Base-by-base conservation (phyloP, 2,329 filamentous ascomycete genomes). In the Microcera coccophila region DNA sequence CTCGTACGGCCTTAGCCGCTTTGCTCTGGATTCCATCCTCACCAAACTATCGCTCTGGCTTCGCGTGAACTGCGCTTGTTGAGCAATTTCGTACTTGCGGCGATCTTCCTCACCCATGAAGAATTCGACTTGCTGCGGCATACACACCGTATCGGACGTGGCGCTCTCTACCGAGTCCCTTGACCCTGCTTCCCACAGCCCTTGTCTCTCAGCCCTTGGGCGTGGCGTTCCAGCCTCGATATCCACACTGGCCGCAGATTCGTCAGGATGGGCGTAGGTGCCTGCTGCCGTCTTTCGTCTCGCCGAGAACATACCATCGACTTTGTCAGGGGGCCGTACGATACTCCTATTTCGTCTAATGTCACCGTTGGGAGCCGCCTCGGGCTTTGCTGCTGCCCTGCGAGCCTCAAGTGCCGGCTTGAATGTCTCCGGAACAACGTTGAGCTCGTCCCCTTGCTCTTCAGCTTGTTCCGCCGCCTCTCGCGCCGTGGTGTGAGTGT, bases 341-440 rank as follows among this genome's bases (percentile, higher is more conserved):
- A 64, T 79, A 72, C 64, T 84, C 65, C 59, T 75, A 53, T 63
- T 71, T 57, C 66, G 73, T 55, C 60, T 68, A 48, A 79, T 58
- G 1, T 63, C 65, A 21, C 66, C 62, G 48, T 52, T 39, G 48
- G 39, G 41, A 12, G 33, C 18, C 33, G 39, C 47, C 41, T 51
- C 49, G 12, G 54, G 52, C 42, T 63, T 62, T 31, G 58, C 46
- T 41, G 47, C 55, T 62, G 59, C 49, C 61, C 50, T 57, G 22
- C 64, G 66, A 8, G 78, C 79, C 38, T 81, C 73, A 4, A 73
- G 65, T 3, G 79, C 78, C 0, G 74, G 74, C 42, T 77, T 79
- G 69, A 96, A 96, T 0, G 88, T 90, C 62, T 95, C 87, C 0
- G 90, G 86, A 9, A 94, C 81, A 38, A 96, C 79, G 54, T 95